Percentiles rank a stretch among this genome's conserved stretches.
Evolutionary conservation across 345 rosid genomes (phyloP).

Genomic region (Corchorus capsularis): DNA sequence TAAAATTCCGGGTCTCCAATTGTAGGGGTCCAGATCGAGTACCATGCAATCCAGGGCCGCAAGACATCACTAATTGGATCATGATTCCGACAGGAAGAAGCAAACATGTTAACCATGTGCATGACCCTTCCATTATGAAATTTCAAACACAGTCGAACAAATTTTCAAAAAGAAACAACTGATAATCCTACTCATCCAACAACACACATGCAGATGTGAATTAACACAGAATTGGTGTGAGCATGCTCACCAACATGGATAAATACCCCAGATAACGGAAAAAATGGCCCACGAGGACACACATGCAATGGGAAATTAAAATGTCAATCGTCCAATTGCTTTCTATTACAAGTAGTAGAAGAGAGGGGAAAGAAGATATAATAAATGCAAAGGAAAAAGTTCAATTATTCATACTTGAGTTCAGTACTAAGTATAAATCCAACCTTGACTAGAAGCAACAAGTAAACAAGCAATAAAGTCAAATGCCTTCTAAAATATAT

Average conservation of each 20-base stretch:
- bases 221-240: too few species aligned
- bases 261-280: not conserved
- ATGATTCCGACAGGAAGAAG: too few species aligned
- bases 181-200: not conserved
- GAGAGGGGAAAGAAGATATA: not conserved
- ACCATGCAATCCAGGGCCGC: too few species aligned
- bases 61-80: too few species aligned
- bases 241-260: not conserved
- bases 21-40: too few species aligned
- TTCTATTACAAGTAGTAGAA: not conserved
- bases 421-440: not conserved
- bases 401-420: not conserved
- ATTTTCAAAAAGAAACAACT: not conserved
- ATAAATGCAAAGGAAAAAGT: not conserved
- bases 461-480: slow-evolving; percentile 10
- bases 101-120: not conserved
- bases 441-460: not conserved
- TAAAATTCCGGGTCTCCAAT: too few species aligned
- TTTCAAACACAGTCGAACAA: not conserved
- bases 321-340: not conserved
- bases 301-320: not conserved
- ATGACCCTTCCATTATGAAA: not conserved
- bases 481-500: slow-evolving; percentile 8
- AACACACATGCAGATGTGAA: not conserved
- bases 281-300: not conserved